phyloP scores from a whole-genome alignment of 2,329 filamentous ascomycete species.

The Cladophialophora bantiana region DNA sequence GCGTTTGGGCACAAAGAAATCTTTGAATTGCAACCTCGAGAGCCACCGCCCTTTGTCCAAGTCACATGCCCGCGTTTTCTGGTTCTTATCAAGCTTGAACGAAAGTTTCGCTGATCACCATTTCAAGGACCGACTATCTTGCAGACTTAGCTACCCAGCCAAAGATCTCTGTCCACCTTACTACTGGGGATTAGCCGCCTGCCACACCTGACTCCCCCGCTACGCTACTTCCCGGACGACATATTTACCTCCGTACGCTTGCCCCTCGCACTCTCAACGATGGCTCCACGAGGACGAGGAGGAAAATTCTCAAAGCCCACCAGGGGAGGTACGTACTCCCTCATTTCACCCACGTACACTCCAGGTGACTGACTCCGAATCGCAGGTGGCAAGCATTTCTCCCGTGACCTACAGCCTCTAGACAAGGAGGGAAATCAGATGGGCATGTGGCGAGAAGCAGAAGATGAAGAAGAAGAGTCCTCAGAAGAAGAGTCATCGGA shows the following conservation, averaged over 20 bases:
- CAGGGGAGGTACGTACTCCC: constrained; percentile 73
- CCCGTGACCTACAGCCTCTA: constrained; percentile 83
- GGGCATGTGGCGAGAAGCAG: constrained; percentile 75
- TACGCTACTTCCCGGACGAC: background rate
- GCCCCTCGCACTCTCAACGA: constrained; percentile 37
- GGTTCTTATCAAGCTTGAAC: background rate
- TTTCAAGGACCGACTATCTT: background rate
- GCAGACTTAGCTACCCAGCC: background rate
- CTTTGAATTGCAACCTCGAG: constrained; percentile 15
- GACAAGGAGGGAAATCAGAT: constrained; percentile 89
- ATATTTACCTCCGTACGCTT: background rate
- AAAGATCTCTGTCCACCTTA: background rate
- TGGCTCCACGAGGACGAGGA: constrained; percentile 72
- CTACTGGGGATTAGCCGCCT: background rate
- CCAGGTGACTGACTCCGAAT: constrained; percentile 23
- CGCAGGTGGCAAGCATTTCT: constrained; percentile 92
- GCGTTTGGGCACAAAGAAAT: constrained; percentile 23
- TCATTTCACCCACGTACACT: background rate
- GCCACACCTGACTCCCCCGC: background rate
- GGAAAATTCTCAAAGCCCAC: constrained; percentile 96
- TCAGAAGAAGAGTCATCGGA: constrained; percentile 52
- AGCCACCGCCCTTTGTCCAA: constrained; percentile 17
- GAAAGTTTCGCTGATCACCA: background rate
- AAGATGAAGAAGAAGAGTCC: constrained; percentile 51
- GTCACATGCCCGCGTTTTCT: constrained; percentile 14